These are phyloP conservation scores for Catharanthus roseus DNA, from an alignment of 257 asterid genomes.

Conservation along the genomic window DNA sequence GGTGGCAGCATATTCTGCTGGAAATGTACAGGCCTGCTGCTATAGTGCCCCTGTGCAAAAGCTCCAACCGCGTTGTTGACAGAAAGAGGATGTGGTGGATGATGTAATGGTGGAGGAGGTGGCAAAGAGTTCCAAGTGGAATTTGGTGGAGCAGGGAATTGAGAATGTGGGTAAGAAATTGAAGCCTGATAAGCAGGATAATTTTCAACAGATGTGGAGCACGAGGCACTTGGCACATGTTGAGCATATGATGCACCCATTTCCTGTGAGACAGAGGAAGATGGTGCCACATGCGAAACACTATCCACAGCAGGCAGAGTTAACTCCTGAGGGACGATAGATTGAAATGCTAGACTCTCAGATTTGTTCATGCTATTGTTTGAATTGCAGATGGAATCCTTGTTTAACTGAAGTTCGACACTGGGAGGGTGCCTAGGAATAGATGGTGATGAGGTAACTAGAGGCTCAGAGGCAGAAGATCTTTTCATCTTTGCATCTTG, in stretches of 20 bases:
- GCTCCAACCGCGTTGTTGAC: constrained; percentile 15
- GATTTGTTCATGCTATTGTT: constrained; percentile 21
- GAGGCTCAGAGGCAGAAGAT: constrained; percentile 29
- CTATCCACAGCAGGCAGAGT: constrained; percentile 28
- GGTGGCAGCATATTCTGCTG: constrained; percentile 42
- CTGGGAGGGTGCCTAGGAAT: constrained; percentile 24
- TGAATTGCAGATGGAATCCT: constrained; percentile 16
- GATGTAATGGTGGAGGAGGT: constrained; percentile 39
- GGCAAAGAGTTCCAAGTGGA: constrained; percentile 46
- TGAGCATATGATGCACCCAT: constrained; percentile 31
- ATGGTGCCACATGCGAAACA: constrained; percentile 26
- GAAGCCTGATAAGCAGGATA: constrained; percentile 46
- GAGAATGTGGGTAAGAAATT: constrained; percentile 44
- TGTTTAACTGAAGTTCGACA: constrained; percentile 27
- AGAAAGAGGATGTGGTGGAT: constrained; percentile 30
- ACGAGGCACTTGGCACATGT: constrained; percentile 35
- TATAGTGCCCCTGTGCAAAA: constrained; percentile 26
- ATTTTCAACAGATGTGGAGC: constrained; percentile 27
- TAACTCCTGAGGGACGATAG: constrained; percentile 25
- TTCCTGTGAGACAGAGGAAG: constrained; percentile 31
- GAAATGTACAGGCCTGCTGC: constrained; percentile 32
- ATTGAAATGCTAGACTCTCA: constrained; percentile 29
- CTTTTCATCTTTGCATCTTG: constrained; percentile 29
- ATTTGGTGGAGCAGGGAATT: constrained; percentile 39
- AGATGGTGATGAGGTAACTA: constrained; percentile 26